Percentiles rank a stretch among this genome's conserved stretches.
Conservation (phyloP, 1,284 basidiomycete genomes). For the Amylostereum areolatum region DNA sequence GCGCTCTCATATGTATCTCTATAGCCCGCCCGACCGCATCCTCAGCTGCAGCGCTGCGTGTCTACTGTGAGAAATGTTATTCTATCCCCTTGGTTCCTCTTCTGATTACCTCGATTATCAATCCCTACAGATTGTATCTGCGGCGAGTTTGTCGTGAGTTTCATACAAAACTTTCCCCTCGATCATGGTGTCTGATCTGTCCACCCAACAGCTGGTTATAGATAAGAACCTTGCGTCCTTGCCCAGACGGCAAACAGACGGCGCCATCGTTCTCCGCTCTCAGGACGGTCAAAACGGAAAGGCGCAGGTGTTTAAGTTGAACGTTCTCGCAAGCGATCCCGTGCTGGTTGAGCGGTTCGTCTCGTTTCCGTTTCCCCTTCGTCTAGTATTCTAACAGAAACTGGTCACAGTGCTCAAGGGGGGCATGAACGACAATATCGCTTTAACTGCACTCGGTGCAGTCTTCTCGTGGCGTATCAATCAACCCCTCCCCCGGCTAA, state of each 20-base stretch:
- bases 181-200: constrained; percentile 8
- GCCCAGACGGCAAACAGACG: constrained; percentile 69
- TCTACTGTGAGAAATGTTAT: constrained; percentile 60
- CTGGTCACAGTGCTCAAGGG: constrained; percentile 34
- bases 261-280: constrained; percentile 63
- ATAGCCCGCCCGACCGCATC: constrained; percentile 74
- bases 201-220: constrained; percentile 61
- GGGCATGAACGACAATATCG: constrained; percentile 73
- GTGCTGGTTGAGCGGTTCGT: constrained; percentile 67
- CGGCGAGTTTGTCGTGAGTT: constrained; percentile 75
- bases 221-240: constrained; percentile 66
- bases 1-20: constrained; percentile 8
- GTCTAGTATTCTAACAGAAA: constrained; percentile 1
- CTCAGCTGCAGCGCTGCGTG: constrained; percentile 66
- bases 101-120: constrained; percentile 8
- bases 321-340: constrained; percentile 56
- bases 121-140: constrained; percentile 66
- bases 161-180: constrained; percentile 3
- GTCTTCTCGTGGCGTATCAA: constrained; percentile 70
- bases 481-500: constrained; percentile 64
- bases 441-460: constrained; percentile 71
- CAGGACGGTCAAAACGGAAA: constrained; percentile 52
- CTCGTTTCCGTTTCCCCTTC: not conserved
- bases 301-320: constrained; percentile 73
- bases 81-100: constrained; percentile 7